Percentiles rank a stretch among this genome's conserved stretches.
These are phyloP conservation scores for Hypoxylon sp. DNA, from an alignment of 2,329 filamentous ascomycete genomes.

Conservation along the genomic window DNA sequence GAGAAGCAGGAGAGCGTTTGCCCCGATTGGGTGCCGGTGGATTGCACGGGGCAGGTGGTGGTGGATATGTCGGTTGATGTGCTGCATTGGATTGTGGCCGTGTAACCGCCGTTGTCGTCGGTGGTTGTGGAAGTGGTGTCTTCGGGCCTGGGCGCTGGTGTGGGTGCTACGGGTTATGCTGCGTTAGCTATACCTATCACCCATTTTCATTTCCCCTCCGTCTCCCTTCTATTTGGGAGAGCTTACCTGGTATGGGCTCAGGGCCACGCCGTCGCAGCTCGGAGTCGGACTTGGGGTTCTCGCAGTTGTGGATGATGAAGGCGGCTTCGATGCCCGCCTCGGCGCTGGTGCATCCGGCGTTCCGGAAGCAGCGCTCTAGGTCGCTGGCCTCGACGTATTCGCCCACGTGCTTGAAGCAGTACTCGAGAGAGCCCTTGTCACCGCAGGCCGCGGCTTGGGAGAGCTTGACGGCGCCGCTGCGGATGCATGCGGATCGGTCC, in stretches of 20 bases:
- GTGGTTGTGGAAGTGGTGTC: conserved; percentile 20
- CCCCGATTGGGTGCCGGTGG: conserved; percentile 54
- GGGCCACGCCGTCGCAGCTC: conserved; percentile 47
- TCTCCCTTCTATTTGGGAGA: background rate
- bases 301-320: conserved; percentile 54
- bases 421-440: conserved; percentile 56
- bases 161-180: conserved; percentile 19
- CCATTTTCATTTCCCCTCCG: background rate
- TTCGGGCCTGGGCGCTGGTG: conserved; percentile 24
- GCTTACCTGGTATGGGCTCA: conserved; percentile 44
- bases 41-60: conserved; percentile 57
- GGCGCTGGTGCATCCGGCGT: conserved; percentile 55
- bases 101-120: conserved; percentile 1
- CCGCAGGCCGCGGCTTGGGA: conserved; percentile 60
- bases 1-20: conserved; percentile 57
- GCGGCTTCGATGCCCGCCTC: conserved; percentile 54
- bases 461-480: conserved; percentile 56
- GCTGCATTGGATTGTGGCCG: conserved; percentile 21
- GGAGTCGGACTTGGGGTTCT: conserved; percentile 36
- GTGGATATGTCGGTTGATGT: conserved; percentile 47
- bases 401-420: conserved; percentile 58
- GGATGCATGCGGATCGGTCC: conserved; percentile 57
- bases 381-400: conserved; percentile 50
- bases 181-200: background rate
- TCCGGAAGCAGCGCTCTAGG: conserved; percentile 56